Evolutionary conservation across 768 basidiomycete genomes (phyloP).

Genomic region (Lactifluus subvellereus): DNA sequence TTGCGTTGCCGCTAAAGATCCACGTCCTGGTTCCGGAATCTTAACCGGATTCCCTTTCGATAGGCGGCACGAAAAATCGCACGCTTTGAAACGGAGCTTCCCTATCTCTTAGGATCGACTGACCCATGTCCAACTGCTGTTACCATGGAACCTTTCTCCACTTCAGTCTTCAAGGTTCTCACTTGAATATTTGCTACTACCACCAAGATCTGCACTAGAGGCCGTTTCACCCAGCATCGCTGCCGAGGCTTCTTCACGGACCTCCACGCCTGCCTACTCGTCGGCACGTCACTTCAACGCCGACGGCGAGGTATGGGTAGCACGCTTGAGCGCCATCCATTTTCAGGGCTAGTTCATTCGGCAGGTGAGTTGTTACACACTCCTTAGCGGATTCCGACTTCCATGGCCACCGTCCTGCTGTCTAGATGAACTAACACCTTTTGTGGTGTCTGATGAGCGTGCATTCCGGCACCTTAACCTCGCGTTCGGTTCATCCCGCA

Average conservation of each 20-base stretch:
- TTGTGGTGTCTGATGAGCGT: conserved; percentile 81
- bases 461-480: conserved; percentile 79
- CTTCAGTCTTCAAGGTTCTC: conserved; percentile 84
- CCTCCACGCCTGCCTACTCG: conserved; percentile 77
- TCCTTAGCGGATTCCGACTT: conserved; percentile 83
- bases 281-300: conserved; percentile 64
- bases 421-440: conserved; percentile 85
- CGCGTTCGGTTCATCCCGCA: conserved; percentile 40
- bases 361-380: conserved; percentile 88
- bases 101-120: too few species aligned
- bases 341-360: conserved; percentile 89
- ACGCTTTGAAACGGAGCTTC: conserved; percentile 67
- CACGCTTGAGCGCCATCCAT: conserved; percentile 86
- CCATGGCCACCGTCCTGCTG: conserved; percentile 86
- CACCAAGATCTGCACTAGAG: conserved; percentile 85
- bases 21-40: too few species aligned
- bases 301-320: conserved; percentile 80
- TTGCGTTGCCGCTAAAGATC: too few species aligned
- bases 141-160: conserved; percentile 88
- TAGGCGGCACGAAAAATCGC: conserved; percentile 59
- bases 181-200: conserved; percentile 87
- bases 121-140: too few species aligned
- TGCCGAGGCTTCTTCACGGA: conserved; percentile 74
- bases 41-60: too few species aligned
- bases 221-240: conserved; percentile 68